Evolutionary conservation across 176 grass and related monocot genomes (phyloP).

Genomic region (Cymbopogon citratus): DNA sequence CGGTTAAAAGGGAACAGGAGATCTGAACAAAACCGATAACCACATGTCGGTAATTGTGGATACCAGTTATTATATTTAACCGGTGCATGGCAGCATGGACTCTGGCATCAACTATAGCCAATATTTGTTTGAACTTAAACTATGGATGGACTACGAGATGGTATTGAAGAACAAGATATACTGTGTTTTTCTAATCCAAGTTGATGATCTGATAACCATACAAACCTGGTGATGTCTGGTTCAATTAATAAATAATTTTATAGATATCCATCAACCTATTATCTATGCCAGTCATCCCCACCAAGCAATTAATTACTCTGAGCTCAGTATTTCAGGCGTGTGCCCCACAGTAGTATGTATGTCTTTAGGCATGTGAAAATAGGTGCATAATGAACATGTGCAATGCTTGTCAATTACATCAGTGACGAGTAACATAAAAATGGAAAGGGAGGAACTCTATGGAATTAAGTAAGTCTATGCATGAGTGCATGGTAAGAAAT

Average conservation of each 20-base stretch:
- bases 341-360: neutral
- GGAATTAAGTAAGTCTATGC: neutral
- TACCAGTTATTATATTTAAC: neutral
- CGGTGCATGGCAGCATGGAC: neutral
- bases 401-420: neutral
- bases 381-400: neutral
- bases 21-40: neutral
- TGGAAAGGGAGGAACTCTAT: neutral
- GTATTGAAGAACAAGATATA: constrained; percentile 11
- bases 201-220: neutral
- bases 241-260: constrained; percentile 7
- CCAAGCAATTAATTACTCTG: neutral
- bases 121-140: neutral
- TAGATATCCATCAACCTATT: neutral
- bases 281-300: neutral
- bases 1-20: neutral
- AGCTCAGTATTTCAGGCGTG: neutral
- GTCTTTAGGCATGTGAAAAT: neutral
- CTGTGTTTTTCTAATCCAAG: neutral
- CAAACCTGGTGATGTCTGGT: neutral
- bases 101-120: neutral
- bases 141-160: neutral
- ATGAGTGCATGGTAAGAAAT: neutral
- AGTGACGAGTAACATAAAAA: neutral
- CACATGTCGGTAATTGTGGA: neutral